Evolutionary conservation across 83 land plant species (phyloP).

Genomic region (Thuja plicata): DNA sequence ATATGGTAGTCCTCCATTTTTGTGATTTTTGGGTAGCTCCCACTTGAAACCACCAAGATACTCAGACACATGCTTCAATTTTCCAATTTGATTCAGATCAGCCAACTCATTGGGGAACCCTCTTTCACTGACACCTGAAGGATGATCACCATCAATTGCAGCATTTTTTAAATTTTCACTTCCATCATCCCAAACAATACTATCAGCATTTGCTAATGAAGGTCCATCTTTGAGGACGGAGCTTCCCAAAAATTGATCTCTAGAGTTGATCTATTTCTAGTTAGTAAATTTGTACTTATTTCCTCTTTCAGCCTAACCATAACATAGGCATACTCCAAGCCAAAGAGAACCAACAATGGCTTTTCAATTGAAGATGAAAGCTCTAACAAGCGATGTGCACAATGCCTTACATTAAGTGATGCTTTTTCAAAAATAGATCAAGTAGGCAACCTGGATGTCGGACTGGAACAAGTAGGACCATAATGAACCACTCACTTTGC

Average conservation of each 20-base stretch:
- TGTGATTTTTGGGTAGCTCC: conserved; percentile 47
- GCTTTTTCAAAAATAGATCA: conserved; percentile 81
- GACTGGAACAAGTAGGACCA: too few relatives aligned
- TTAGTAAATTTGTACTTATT: background rate
- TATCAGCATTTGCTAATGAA: conserved; percentile 11
- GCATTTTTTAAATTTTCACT: background rate
- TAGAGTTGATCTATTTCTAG: background rate
- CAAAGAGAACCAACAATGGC: conserved; percentile 81
- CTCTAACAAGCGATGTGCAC: conserved; percentile 39
- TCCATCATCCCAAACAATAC: background rate
- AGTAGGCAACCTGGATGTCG: conserved; percentile 80
- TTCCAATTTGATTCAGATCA: background rate
- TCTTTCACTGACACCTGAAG: background rate
- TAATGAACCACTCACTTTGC: too few relatives aligned
- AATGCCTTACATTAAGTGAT: conserved; percentile 36
- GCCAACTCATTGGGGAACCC: background rate
- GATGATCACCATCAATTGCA: background rate
- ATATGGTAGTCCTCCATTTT: conserved; percentile 66
- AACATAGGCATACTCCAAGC: conserved; percentile 80
- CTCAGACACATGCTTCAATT: background rate
- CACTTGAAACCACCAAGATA: conserved; percentile 58
- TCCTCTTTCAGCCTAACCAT: conserved; percentile 44
- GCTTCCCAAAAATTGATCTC: conserved; percentile 50
- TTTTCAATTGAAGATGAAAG: conserved; percentile 26
- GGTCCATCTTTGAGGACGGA: conserved; percentile 50